These are phyloP conservation scores for Prunus mongolica DNA, from an alignment of 306 rosid genomes.

Conservation along the genomic window DNA sequence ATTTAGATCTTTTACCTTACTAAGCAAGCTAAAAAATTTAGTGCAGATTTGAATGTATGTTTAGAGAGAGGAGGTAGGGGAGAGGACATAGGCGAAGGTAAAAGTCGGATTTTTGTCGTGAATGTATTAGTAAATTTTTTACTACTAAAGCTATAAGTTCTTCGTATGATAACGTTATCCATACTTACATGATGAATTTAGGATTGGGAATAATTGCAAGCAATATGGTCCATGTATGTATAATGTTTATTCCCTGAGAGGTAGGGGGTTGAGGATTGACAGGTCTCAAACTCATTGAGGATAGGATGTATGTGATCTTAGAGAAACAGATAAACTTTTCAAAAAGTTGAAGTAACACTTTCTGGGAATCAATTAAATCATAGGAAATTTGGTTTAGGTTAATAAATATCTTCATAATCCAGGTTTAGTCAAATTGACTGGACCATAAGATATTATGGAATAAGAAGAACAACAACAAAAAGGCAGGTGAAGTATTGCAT, in stretches of 20 bases:
- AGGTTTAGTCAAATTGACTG: no score
- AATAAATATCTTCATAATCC: no score
- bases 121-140: no score
- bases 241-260: background rate
- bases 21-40: no score
- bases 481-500: background rate
- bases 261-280: background rate
- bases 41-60: no score
- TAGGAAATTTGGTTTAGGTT: no score
- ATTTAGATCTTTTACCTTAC: no score
- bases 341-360: background rate
- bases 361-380: background rate
- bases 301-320: background rate
- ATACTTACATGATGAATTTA: background rate
- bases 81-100: no score
- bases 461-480: background rate
- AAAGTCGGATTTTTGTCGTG: no score
- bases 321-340: background rate
- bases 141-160: no score
- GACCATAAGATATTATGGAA: background rate
- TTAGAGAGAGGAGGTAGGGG: no score
- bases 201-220: background rate
- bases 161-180: no score
- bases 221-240: background rate
- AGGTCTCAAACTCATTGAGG: background rate